A percentile compares a stretch with the other conserved stretches of the same genome.
These are phyloP conservation scores for Trichoderma guizhouense DNA, from an alignment of 2,329 filamentous ascomycete species.

Conservation along the genomic window DNA sequence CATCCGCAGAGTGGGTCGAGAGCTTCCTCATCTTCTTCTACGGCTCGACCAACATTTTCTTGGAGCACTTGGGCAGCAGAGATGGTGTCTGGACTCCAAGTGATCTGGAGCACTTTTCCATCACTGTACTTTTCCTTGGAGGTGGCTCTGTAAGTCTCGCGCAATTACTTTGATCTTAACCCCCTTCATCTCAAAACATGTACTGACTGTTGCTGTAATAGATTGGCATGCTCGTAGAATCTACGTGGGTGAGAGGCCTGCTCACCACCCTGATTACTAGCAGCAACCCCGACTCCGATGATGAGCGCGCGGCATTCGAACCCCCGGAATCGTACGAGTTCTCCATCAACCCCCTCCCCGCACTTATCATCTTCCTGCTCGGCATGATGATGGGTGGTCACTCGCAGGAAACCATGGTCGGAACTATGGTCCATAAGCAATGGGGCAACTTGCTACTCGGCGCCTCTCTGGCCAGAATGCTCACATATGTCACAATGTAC, in stretches of 20 bases:
- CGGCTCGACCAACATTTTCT: conserved; percentile 83
- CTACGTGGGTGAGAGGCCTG: conserved; percentile 62
- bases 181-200: too few relatives aligned
- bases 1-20: conserved; percentile 84
- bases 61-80: conserved; percentile 79
- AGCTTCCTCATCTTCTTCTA: conserved; percentile 88
- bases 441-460: conserved; percentile 85
- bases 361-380: conserved; percentile 78
- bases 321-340: conserved; percentile 66
- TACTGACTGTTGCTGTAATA: conserved; percentile 28
- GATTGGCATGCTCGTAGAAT: conserved; percentile 85
- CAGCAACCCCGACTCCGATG: conserved; percentile 36
- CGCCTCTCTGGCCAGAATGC: conserved; percentile 71
- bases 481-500: conserved; percentile 79
- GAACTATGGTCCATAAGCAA: conserved; percentile 88
- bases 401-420: conserved; percentile 77
- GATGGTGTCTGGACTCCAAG: conserved; percentile 69
- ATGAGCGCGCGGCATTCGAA: conserved; percentile 48
- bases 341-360: conserved; percentile 85
- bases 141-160: conserved; percentile 69
- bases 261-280: conserved; percentile 54
- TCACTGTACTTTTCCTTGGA: conserved; percentile 90
- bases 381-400: conserved; percentile 96
- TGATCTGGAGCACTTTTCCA: conserved; percentile 89
- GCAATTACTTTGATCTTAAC: background rate